phyloP scores from a whole-genome alignment of 169 alveolate genomes.

The Cryptosporidium ubiquitum region DNA sequence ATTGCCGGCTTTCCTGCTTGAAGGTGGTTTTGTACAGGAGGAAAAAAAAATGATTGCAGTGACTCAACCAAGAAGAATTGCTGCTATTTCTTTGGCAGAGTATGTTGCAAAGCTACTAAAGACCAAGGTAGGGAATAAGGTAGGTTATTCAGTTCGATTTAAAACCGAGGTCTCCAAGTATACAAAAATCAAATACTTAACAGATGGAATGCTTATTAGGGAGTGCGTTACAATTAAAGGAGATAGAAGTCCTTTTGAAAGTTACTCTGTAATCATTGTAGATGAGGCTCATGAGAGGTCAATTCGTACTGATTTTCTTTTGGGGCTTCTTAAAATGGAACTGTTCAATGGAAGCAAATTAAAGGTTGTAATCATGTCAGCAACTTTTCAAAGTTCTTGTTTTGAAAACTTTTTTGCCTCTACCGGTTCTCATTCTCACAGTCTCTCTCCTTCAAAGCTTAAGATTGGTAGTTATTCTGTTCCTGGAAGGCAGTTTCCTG shows the following conservation, averaged over 20 bases:
- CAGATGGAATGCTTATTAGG: conserved; percentile 94
- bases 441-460: not conserved
- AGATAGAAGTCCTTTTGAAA: conserved; percentile 77
- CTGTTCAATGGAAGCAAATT: conserved; percentile 83
- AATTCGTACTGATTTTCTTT: conserved; percentile 91
- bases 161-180: conserved; percentile 84
- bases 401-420: conserved; percentile 84
- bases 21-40: conserved; percentile 74
- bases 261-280: conserved; percentile 88
- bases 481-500: conserved; percentile 88
- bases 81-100: conserved; percentile 91
- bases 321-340: conserved; percentile 88
- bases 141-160: conserved; percentile 93
- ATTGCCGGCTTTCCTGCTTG: conserved; percentile 76
- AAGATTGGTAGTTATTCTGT: conserved; percentile 77
- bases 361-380: conserved; percentile 93
- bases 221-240: conserved; percentile 88
- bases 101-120: conserved; percentile 88
- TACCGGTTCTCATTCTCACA: not conserved
- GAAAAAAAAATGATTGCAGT: conserved; percentile 81
- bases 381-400: conserved; percentile 89
- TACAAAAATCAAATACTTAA: conserved; percentile 91
- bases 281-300: conserved; percentile 98
- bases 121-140: conserved; percentile 87
- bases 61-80: conserved; percentile 93